Evolutionary conservation across 495 filamentous ascomycete species (phyloP), one percentile per base, ranked within the genome.

Genomic region (Astrothelium subdiscretum): DNA sequence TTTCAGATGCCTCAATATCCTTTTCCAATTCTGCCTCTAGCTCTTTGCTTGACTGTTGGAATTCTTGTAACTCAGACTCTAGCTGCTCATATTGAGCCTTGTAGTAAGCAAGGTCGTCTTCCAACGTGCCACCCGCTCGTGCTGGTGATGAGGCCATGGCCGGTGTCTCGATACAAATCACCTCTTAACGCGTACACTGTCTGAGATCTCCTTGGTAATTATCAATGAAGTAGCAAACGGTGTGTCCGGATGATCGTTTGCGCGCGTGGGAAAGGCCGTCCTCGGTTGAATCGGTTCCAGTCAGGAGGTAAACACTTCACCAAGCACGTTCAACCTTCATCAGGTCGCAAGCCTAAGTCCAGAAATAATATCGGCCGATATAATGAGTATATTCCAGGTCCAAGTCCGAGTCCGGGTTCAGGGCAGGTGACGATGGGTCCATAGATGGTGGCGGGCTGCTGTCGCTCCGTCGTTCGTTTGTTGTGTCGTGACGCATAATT

Each of bases 21-120:
- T 91, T 94, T 76, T 98, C 94, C 54, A 98, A 79, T 74, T 97
- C 95, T 43, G 88, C 83, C 73, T 98, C 94, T 48, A 98, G 79
- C 76, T 98, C 94, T 71, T 88, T 86, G 72, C 91, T 96, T 54
- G 90, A 95, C 61, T 88, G 80, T 71, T 97, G 92, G 72, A 98
- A 98, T 67, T 98, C 94, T 59, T 89, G 83, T 63, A 98, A 82
- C 72, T 98, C 94, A 58, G 86, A 78, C 76, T 95, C 92, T 11
- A 98, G 81, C 70, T 90, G 84, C 72, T 95, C 90, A 79, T 97
- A 97, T 73, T 98, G 94, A 44, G 85, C 74, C 75, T 98, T 97
- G 80, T 97, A 97, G 79, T 92, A 95, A 42, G 87, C 83, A 29
- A 97, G 76, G 59, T 91, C 86, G 66, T 91, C 86, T 70, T 88